Percentiles rank a stretch among this genome's conserved stretches.
phyloP scores from a whole-genome alignment of 352 stramenopile species.

The Phytopythium kandeliae region DNA sequence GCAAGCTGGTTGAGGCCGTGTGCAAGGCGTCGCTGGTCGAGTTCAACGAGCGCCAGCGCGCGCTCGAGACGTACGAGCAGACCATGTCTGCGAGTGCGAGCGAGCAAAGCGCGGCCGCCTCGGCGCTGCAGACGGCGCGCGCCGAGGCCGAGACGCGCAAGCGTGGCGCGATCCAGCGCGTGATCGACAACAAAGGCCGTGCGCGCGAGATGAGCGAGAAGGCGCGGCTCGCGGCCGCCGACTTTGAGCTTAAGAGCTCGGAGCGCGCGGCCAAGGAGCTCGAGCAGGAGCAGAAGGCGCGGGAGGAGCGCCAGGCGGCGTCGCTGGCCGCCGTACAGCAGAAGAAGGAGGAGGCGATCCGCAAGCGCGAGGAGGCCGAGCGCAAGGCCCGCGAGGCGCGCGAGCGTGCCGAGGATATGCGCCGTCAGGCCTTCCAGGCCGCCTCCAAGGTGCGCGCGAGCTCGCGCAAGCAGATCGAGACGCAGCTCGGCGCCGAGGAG shows the following conservation, averaged over 20 bases:
- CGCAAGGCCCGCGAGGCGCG: constrained; percentile 46
- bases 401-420: constrained; percentile 58
- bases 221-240: constrained; percentile 45
- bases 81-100: constrained; percentile 24
- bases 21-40: constrained; percentile 72
- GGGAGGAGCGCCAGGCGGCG: constrained; percentile 32
- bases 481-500: constrained; percentile 55
- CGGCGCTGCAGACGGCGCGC: constrained; percentile 33
- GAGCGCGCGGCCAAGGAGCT: constrained; percentile 51
- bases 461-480: constrained; percentile 64
- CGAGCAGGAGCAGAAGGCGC: constrained; percentile 34
- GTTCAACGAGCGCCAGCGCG: constrained; percentile 63
- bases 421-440: constrained; percentile 53
- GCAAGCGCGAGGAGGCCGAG: constrained; percentile 65
- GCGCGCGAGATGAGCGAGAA: constrained; percentile 60
- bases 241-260: constrained; percentile 52
- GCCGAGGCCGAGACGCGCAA: constrained; percentile 52
- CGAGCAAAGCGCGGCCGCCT: constrained; percentile 22
- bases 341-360: constrained; percentile 56
- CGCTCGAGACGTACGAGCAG: constrained; percentile 44
- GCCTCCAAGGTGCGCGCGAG: constrained; percentile 58
- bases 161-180: constrained; percentile 58
- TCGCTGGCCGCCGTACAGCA: constrained; percentile 44
- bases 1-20: constrained; percentile 74
- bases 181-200: constrained; percentile 65